Conservation (phyloP, 257 asterid genomes). For the Solanum pinnatisectum region DNA sequence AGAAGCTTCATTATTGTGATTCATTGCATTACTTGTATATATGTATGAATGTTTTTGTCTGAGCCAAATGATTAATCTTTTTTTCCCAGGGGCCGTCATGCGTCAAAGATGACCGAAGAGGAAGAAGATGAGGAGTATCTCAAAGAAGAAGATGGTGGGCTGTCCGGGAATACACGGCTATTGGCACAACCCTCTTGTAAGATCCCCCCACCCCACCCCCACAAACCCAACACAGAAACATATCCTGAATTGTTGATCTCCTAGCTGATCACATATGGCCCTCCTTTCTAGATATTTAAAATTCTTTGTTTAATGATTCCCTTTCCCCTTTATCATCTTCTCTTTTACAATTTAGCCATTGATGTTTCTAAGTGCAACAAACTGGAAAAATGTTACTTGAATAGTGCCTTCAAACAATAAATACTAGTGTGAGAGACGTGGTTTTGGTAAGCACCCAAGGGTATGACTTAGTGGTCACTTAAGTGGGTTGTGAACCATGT, state of each 20-base stretch:
- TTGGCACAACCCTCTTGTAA: conserved; percentile 94
- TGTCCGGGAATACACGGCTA: conserved; percentile 80
- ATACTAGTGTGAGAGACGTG: not conserved
- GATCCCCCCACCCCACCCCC: not conserved
- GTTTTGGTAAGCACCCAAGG: not conserved
- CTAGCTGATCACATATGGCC: not conserved
- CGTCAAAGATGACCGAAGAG: conserved; percentile 93
- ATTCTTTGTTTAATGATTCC: not conserved
- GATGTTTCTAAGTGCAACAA: not conserved
- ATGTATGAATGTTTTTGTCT: not conserved
- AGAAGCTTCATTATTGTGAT: not conserved
- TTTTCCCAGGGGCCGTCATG: conserved; percentile 87
- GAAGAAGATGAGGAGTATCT: conserved; percentile 97
- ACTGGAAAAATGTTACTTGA: not conserved
- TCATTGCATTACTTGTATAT: not conserved
- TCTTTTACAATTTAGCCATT: not conserved
- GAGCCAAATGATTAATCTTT: not conserved
- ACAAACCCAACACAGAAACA: not conserved
- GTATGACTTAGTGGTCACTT: not conserved
- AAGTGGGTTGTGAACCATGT: not conserved
- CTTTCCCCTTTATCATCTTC: not conserved
- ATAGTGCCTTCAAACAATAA: not conserved
- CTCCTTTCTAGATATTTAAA: not conserved
- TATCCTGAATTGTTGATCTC: not conserved
- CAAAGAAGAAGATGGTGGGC: conserved; percentile 77